Percentiles rank a stretch among this genome's conserved stretches.
Conservation (phyloP, 2,329 filamentous ascomycete genomes). For the Paracoccidioides brasiliensis region DNA sequence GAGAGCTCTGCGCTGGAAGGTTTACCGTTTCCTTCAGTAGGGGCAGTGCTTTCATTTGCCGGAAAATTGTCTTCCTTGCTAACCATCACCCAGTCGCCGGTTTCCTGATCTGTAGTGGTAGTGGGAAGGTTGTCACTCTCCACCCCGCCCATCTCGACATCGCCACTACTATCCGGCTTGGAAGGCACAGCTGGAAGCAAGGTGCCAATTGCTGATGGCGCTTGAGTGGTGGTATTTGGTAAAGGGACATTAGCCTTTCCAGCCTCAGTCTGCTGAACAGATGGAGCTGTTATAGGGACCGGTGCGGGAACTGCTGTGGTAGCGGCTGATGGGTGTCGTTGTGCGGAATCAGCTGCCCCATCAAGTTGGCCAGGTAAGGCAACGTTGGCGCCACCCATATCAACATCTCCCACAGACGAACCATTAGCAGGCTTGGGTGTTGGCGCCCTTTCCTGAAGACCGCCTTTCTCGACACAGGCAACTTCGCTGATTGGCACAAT, state of each 20-base stretch:
- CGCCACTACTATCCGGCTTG: slow-evolving; percentile 11
- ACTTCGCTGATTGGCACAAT: slow-evolving; percentile 52
- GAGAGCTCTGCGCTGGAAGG: neutral
- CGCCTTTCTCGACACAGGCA: slow-evolving; percentile 63
- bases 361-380: neutral
- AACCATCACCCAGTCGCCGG: slow-evolving; percentile 64
- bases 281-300: neutral
- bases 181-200: slow-evolving; percentile 6
- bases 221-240: neutral
- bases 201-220: slow-evolving; percentile 26
- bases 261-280: neutral
- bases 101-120: slow-evolving; percentile 31
- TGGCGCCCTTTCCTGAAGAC: slow-evolving; percentile 46
- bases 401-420: neutral
- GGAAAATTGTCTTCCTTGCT: slow-evolving; percentile 42
- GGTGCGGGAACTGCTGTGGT: neutral
- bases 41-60: slow-evolving; percentile 6
- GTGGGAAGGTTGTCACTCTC: slow-evolving; percentile 26
- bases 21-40: slow-evolving; percentile 5
- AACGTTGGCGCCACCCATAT: slow-evolving; percentile 19
- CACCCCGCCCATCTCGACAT: slow-evolving; percentile 47
- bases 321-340: neutral
- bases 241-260: neutral
- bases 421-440: slow-evolving; percentile 9
- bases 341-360: neutral